A percentile compares a stretch with the other conserved stretches of the same genome.
These are phyloP conservation scores for Cyathus striatus DNA, from an alignment of 768 basidiomycete species.

Conservation along the genomic window DNA sequence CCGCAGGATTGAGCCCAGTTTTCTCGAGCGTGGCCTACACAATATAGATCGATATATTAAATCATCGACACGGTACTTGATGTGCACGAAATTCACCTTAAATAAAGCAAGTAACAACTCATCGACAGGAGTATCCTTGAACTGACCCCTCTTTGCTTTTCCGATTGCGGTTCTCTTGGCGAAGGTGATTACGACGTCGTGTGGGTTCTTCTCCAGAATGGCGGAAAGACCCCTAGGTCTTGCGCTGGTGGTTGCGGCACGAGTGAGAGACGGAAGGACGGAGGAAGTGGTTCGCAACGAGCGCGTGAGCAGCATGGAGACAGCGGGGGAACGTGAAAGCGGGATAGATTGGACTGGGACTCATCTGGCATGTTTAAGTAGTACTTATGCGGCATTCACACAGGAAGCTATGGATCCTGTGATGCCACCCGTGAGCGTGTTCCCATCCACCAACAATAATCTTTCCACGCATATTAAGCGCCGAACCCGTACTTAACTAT, in stretches of 20 bases:
- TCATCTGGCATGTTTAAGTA: not conserved
- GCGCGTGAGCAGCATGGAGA: no score
- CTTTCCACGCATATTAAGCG: no score
- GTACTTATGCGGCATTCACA: not conserved
- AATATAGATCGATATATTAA: not conserved
- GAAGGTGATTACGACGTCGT: constrained; percentile 89
- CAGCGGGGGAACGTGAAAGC: not conserved
- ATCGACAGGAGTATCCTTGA: constrained; percentile 85
- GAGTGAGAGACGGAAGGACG: constrained; percentile 17
- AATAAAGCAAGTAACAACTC: constrained; percentile 81
- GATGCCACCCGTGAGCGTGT: no score
- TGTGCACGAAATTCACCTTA: constrained; percentile 40
- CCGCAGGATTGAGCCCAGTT: constrained; percentile 61
- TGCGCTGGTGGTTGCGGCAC: constrained; percentile 33
- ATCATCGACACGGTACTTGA: not conserved
- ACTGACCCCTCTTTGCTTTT: constrained; percentile 84
- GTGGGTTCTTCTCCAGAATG: constrained; percentile 63
- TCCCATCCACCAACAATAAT: no score
- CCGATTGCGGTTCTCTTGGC: constrained; percentile 90
- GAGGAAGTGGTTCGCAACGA: no score
- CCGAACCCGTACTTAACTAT: no score
- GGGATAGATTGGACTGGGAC: not conserved
- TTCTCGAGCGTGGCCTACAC: constrained; percentile 60
- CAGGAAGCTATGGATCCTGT: no score
- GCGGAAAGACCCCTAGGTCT: constrained; percentile 41